These are phyloP conservation scores for Aspergillus nanangensis DNA, from an alignment of 495 filamentous ascomycete genomes.

Conservation along the genomic window DNA sequence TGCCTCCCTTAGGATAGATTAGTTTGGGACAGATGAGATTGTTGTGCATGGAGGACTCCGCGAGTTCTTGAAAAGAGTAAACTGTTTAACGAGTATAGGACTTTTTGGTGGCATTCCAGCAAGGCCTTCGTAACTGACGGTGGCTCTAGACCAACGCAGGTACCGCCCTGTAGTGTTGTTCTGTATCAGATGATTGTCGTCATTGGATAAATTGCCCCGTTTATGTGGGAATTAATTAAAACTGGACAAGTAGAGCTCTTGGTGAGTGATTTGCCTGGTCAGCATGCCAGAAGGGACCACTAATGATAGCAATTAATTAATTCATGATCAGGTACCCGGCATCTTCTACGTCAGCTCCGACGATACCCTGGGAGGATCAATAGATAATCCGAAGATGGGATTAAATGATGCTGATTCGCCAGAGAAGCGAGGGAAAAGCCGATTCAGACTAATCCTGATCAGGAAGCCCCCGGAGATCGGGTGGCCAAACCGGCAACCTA, in stretches of 20 bases:
- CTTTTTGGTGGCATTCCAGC: background rate
- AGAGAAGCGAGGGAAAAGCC: background rate
- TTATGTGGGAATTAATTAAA: background rate
- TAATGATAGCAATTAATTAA: no score
- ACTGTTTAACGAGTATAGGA: no score
- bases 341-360: no score
- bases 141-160: background rate
- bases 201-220: background rate
- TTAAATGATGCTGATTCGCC: background rate
- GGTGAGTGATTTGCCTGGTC: background rate
- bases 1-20: background rate
- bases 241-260: background rate
- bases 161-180: no score
- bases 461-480: constrained; percentile 4
- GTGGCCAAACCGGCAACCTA: no score
- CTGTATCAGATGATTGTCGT: background rate
- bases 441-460: constrained; percentile 1
- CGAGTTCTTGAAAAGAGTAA: no score
- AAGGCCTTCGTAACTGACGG: no score
- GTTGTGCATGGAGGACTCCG: background rate
- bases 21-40: background rate
- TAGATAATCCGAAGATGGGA: background rate
- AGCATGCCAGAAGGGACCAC: background rate
- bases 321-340: no score
- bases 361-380: no score